Evolutionary conservation across 495 filamentous ascomycete genomes (phyloP).

Genomic region (Aspergillus nanangensis): DNA sequence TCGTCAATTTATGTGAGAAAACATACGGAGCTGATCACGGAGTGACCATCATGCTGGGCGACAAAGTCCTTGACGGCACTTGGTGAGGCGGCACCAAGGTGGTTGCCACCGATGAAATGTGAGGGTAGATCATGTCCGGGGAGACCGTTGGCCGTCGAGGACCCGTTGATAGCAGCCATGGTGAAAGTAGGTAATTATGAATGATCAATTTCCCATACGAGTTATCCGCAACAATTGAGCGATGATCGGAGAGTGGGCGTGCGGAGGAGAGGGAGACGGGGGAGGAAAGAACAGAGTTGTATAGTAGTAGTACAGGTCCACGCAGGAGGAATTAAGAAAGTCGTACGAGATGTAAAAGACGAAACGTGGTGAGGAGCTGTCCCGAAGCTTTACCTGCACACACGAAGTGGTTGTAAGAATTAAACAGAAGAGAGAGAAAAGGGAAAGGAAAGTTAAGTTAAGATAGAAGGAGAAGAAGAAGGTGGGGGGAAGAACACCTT

Average conservation of each 20-base stretch:
- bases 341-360: too few species aligned
- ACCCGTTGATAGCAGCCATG: constrained; percentile 38
- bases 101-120: constrained; percentile 96
- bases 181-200: constrained; percentile 22
- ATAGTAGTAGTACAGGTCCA: too few species aligned
- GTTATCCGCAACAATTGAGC: constrained; percentile 15
- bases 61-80: constrained; percentile 94
- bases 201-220: constrained; percentile 23
- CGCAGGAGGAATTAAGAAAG: too few species aligned
- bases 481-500: too few species aligned
- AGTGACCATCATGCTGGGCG: constrained; percentile 82
- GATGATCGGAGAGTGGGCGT: constrained; percentile 1
- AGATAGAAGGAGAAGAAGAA: constrained; percentile 5
- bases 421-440: too few species aligned
- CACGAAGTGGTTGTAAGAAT: too few species aligned
- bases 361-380: too few species aligned
- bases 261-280: constrained; percentile 3
- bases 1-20: too few species aligned
- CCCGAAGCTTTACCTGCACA: too few species aligned
- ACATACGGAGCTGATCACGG: constrained; percentile 94
- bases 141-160: constrained; percentile 9
- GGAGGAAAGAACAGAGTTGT: constrained; percentile 4
- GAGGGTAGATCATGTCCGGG: constrained; percentile 68
- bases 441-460: neutral
- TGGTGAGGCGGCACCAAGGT: constrained; percentile 69